Evolutionary conservation across 106 monocot species (phyloP).

Genomic region (Dendrobium catenatum): DNA sequence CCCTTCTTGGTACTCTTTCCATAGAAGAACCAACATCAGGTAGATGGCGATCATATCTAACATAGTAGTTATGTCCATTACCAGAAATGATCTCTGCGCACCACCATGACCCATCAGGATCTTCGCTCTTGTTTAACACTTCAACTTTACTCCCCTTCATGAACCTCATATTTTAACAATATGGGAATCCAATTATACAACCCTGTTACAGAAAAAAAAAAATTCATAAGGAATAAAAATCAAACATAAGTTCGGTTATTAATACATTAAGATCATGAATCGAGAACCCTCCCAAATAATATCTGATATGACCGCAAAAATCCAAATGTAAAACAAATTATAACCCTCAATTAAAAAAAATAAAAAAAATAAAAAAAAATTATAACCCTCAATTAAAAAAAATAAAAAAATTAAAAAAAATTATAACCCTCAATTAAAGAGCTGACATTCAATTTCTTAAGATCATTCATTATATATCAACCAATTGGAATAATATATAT

Average conservation of each 20-base stretch:
- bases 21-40: background rate
- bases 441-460: background rate
- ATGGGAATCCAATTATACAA: background rate
- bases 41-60: conserved; percentile 20
- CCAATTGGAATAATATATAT: background rate
- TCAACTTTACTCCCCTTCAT: conserved; percentile 40
- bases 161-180: conserved; percentile 22
- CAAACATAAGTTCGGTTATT: background rate
- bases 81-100: conserved; percentile 32
- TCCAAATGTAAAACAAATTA: background rate
- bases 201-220: background rate
- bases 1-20: conserved; percentile 31
- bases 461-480: background rate
- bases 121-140: conserved; percentile 19
- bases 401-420: background rate
- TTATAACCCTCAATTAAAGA: background rate
- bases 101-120: conserved; percentile 29
- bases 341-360: background rate
- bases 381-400: background rate
- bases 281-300: background rate
- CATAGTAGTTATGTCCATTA: conserved; percentile 24
- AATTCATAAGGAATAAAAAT: background rate
- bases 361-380: background rate
- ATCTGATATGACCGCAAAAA: background rate
- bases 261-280: background rate